phyloP scores from a whole-genome alignment of 2,329 filamentous ascomycete genomes.

The Colletotrichum destructivum region DNA sequence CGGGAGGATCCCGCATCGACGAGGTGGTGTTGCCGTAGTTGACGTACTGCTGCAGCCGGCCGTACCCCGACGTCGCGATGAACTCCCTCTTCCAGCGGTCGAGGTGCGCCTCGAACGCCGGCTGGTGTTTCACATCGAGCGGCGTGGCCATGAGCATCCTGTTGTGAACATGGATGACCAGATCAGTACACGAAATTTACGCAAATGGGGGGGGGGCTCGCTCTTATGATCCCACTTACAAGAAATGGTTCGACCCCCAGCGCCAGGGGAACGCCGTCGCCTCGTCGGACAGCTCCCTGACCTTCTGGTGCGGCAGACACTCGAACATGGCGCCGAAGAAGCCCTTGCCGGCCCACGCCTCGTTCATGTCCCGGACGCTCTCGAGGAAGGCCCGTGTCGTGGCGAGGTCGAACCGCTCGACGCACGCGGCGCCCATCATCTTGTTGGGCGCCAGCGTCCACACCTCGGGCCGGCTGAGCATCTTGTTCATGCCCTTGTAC shows the following conservation, averaged over 20 bases:
- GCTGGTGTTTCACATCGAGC: conserved; percentile 51
- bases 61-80: conserved; percentile 45
- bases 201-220: too few relatives aligned
- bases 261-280: conserved; percentile 37
- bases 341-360: conserved; percentile 35
- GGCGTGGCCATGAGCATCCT: conserved; percentile 52
- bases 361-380: conserved; percentile 31
- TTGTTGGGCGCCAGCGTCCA: conserved; percentile 37
- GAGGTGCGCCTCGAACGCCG: conserved; percentile 57
- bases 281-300: conserved; percentile 22
- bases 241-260: conserved; percentile 33
- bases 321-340: conserved; percentile 37
- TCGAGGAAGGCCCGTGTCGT: conserved; percentile 24
- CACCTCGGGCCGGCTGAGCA: conserved; percentile 34
- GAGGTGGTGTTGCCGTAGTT: conserved; percentile 52
- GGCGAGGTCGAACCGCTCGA: conserved; percentile 29
- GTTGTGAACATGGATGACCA: background rate
- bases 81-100: conserved; percentile 52
- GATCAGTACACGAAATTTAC: background rate
- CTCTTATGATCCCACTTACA: conserved; percentile 10
- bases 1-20: conserved; percentile 49
- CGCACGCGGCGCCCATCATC: conserved; percentile 37
- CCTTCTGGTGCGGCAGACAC: conserved; percentile 34
- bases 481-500: conserved; percentile 34
- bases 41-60: conserved; percentile 40